These are phyloP conservation scores for Candida coleopterorum DNA, from an alignment of 805 yeast genomes.

Conservation along the genomic window DNA sequence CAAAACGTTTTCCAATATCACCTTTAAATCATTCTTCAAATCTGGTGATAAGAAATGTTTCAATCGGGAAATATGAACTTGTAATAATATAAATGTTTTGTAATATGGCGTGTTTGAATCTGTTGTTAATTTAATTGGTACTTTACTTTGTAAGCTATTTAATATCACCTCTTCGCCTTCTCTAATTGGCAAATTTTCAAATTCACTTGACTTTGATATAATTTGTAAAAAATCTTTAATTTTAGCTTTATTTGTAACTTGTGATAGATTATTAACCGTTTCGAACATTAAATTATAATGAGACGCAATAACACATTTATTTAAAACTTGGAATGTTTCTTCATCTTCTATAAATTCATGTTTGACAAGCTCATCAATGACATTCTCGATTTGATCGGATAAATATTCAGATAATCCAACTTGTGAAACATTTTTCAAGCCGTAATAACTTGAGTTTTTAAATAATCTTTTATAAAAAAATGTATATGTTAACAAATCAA, in stretches of 20 bases:
- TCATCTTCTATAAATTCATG: slow-evolving; percentile 56
- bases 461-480: slow-evolving; percentile 78
- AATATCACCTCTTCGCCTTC: slow-evolving; percentile 47
- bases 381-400: slow-evolving; percentile 75
- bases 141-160: slow-evolving; percentile 45
- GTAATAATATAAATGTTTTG: slow-evolving; percentile 72
- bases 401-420: slow-evolving; percentile 74
- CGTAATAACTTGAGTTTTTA: slow-evolving; percentile 85
- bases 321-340: slow-evolving; percentile 49
- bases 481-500: slow-evolving; percentile 86
- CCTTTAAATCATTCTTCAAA: slow-evolving; percentile 50
- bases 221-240: slow-evolving; percentile 60
- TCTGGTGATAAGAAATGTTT: slow-evolving; percentile 47
- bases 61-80: slow-evolving; percentile 74
- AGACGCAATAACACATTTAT: slow-evolving; percentile 71
- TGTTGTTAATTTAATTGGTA: slow-evolving; percentile 56
- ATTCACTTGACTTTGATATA: slow-evolving; percentile 65
- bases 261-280: slow-evolving; percentile 61
- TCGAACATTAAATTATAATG: slow-evolving; percentile 62
- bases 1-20: slow-evolving; percentile 46
- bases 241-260: slow-evolving; percentile 52
- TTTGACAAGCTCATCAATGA: slow-evolving; percentile 57
- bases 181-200: slow-evolving; percentile 60
- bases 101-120: slow-evolving; percentile 49
- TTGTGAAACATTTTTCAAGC: slow-evolving; percentile 58